Evolutionary conservation across 345 rosid species (phyloP).

Genomic region (Eucalyptus marginata): DNA sequence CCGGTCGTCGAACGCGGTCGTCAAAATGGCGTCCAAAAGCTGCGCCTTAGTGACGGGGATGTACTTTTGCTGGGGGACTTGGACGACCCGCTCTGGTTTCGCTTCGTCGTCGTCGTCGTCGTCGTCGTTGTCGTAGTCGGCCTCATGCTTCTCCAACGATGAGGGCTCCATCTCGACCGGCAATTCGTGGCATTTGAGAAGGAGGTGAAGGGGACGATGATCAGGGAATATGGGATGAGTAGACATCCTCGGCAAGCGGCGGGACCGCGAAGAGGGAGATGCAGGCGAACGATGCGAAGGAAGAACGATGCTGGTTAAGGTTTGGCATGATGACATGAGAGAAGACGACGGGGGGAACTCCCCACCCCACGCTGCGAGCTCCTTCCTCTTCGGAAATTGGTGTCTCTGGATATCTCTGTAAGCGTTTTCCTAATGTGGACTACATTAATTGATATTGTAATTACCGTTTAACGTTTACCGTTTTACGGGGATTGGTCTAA

Average conservation of each 20-base stretch:
- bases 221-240: background rate
- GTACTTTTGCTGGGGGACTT: constrained; percentile 65
- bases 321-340: background rate
- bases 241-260: background rate
- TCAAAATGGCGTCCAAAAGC: constrained; percentile 48
- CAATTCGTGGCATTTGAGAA: background rate
- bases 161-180: background rate
- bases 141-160: background rate
- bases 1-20: constrained; percentile 30
- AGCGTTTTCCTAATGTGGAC: too few relatives aligned
- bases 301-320: background rate
- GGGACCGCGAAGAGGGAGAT: background rate
- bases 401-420: background rate
- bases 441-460: too few relatives aligned
- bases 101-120: background rate
- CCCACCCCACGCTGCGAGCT: background rate
- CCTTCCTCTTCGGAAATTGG: background rate
- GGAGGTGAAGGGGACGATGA: background rate
- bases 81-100: constrained; percentile 10
- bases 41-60: constrained; percentile 66
- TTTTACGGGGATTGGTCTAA: too few relatives aligned
- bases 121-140: background rate
- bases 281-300: background rate
- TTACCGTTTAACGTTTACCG: too few relatives aligned
- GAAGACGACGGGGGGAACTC: background rate